A percentile compares a stretch with the other conserved stretches of the same genome.
phyloP scores from a whole-genome alignment of 257 asterid species.

The Solanum sitiens region DNA sequence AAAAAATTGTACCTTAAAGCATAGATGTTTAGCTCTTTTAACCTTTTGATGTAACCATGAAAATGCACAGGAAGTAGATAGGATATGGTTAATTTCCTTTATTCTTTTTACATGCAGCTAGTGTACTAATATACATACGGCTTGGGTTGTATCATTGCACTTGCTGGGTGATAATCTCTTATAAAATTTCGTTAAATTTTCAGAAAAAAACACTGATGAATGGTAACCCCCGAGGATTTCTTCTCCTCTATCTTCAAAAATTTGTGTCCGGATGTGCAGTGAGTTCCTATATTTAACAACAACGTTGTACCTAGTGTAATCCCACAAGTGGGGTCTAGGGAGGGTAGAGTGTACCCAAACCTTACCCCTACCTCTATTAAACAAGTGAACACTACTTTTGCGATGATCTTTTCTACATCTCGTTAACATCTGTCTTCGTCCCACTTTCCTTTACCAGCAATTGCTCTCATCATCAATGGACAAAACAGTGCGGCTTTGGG shows the following conservation, averaged over 20 bases:
- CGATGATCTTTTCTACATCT: neutral
- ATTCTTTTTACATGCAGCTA: neutral
- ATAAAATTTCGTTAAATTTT: neutral
- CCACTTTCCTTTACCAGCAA: slow-evolving; percentile 26
- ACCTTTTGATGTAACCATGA: neutral
- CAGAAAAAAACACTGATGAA: neutral
- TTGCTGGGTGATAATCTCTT: neutral
- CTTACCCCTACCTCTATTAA: neutral
- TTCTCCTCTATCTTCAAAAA: neutral
- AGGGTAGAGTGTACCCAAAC: neutral
- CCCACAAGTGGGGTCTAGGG: neutral
- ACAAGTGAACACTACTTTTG: neutral
- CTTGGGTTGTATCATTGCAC: neutral
- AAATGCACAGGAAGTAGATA: neutral
- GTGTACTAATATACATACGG: neutral
- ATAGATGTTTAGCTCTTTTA: neutral
- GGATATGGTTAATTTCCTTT: neutral
- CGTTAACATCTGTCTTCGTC: neutral
- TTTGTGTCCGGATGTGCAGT: neutral
- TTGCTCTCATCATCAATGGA: slow-evolving; percentile 96
- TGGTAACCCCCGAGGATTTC: neutral
- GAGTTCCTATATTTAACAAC: neutral
- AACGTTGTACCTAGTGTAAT: neutral
- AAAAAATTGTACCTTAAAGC: neutral
- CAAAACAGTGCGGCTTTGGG: slow-evolving; percentile 95